phyloP scores from a whole-genome alignment of 1,139 yeast species.

The Debaryomyces robertsiae region DNA sequence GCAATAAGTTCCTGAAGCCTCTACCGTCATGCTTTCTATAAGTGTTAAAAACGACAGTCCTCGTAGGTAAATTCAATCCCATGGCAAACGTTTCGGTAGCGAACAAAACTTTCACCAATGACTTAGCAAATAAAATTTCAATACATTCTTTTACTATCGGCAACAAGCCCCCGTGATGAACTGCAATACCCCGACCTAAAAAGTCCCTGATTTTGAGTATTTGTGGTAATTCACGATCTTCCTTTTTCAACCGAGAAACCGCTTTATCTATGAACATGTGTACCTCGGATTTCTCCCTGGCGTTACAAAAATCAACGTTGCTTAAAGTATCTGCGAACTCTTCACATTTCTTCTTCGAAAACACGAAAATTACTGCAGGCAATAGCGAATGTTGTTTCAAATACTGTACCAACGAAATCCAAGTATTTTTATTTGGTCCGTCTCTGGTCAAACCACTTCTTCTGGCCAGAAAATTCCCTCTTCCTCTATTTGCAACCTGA shows the following conservation, averaged over 20 bases:
- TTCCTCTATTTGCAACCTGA: conserved; percentile 27
- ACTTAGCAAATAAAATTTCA: conserved; percentile 85
- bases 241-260: conserved; percentile 81
- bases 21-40: conserved; percentile 89
- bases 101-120: conserved; percentile 84
- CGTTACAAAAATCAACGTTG: conserved; percentile 77
- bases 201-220: conserved; percentile 79
- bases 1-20: conserved; percentile 74
- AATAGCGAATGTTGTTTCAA: conserved; percentile 65
- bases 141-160: conserved; percentile 96
- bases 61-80: conserved; percentile 96
- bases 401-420: conserved; percentile 76
- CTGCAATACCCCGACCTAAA: conserved; percentile 89
- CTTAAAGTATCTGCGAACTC: conserved; percentile 82
- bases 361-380: conserved; percentile 93
- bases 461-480: conserved; percentile 26
- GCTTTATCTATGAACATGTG: conserved; percentile 93
- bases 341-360: conserved; percentile 91
- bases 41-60: conserved; percentile 90
- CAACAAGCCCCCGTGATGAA: conserved; percentile 94
- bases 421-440: conserved; percentile 77
- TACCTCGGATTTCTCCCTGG: conserved; percentile 84
- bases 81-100: conserved; percentile 99
- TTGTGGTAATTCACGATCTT: conserved; percentile 92
- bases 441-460: conserved; percentile 51